Percentiles rank a stretch among this genome's conserved stretches.
phyloP scores from a whole-genome alignment of 2,329 filamentous ascomycete species.

The Aspergillus proliferans region DNA sequence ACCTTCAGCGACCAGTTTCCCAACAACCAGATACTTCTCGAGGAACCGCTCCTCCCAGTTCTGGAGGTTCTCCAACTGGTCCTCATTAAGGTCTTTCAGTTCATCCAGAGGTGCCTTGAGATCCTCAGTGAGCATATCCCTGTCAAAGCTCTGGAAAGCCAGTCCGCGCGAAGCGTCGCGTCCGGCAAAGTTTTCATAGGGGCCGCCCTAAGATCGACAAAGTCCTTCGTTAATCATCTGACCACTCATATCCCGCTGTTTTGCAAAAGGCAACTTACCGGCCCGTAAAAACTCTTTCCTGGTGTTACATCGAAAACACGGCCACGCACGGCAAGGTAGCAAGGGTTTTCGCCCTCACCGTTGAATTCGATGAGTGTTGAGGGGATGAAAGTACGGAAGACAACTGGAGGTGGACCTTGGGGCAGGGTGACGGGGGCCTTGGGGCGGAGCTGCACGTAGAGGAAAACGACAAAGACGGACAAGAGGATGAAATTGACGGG shows the following conservation, averaged over 20 bases:
- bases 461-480: constrained; percentile 50
- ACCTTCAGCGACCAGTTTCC: constrained; percentile 66
- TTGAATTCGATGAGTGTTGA: constrained; percentile 82
- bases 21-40: constrained; percentile 94
- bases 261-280: constrained; percentile 36
- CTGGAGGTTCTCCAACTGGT: constrained; percentile 74
- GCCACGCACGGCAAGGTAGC: constrained; percentile 87
- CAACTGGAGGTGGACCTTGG: constrained; percentile 57
- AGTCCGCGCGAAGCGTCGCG: constrained; percentile 83
- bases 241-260: not conserved
- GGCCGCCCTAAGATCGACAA: constrained; percentile 56
- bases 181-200: constrained; percentile 94
- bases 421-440: constrained; percentile 47
- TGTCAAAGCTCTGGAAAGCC: constrained; percentile 86
- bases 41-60: constrained; percentile 92
- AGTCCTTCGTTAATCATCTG: not conserved
- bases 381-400: constrained; percentile 80
- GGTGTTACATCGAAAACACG: constrained; percentile 83
- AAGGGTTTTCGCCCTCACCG: constrained; percentile 64
- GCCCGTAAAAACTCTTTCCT: constrained; percentile 91
- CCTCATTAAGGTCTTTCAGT: constrained; percentile 62
- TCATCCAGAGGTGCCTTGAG: constrained; percentile 75
- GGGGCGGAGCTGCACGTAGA: constrained; percentile 56
- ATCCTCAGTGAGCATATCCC: constrained; percentile 90
- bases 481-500: constrained; percentile 58